These are phyloP conservation scores for Pelargonium nanum DNA, from an alignment of 345 rosid species.

Conservation along the genomic window DNA sequence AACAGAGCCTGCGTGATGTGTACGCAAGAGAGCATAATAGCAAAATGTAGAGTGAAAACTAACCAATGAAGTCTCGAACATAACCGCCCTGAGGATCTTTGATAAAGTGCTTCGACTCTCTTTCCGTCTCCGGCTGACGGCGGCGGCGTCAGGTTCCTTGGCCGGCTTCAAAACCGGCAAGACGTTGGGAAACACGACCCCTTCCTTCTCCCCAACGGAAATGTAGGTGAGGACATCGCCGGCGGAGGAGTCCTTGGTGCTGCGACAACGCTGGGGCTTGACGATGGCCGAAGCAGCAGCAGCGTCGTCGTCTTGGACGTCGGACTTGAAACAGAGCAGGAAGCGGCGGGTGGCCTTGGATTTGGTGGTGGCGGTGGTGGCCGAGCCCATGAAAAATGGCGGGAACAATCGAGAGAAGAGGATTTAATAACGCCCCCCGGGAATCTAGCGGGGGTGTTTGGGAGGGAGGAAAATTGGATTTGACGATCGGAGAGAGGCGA, in stretches of 20 bases:
- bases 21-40: no score
- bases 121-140: slow-evolving; percentile 7
- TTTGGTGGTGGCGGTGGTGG: not conserved
- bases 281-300: no score
- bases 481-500: not conserved
- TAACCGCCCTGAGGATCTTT: slow-evolving; percentile 21
- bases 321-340: not conserved
- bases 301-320: not conserved
- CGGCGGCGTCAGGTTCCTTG: not conserved
- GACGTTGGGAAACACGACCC: not conserved
- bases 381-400: not conserved
- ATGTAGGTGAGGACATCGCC: not conserved
- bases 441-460: not conserved
- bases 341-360: not conserved
- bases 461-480: not conserved
- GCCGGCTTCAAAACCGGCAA: not conserved
- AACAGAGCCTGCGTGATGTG: no score
- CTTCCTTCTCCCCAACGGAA: not conserved
- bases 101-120: slow-evolving; percentile 13
- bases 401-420: not conserved
- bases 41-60: not conserved
- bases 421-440: not conserved
- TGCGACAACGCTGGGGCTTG: no score
- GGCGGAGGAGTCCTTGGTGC: no score
- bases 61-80: slow-evolving; percentile 41